Conservation (phyloP, 164 flowering plant species). For the Stephania cephalantha region DNA sequence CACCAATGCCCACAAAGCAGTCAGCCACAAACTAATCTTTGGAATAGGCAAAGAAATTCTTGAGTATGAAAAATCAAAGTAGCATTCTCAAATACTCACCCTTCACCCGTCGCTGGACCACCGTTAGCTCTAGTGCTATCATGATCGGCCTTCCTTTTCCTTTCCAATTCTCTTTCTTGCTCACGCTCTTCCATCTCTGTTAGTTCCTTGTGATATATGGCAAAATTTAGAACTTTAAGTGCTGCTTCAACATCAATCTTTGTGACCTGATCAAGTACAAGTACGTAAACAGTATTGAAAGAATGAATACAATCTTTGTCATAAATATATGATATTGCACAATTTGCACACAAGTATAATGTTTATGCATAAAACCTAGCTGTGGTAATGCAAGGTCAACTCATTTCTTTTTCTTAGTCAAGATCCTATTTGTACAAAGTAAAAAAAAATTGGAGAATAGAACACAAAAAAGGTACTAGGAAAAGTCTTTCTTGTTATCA, state of each 20-base stretch:
- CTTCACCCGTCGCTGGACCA: conserved; percentile 21
- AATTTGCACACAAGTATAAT: not conserved
- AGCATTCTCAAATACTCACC: conserved; percentile 30
- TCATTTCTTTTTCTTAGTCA: not conserved
- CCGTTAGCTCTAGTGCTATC: conserved; percentile 19
- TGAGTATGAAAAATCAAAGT: not conserved
- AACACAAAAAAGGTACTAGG: not conserved
- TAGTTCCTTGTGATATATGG: conserved; percentile 91
- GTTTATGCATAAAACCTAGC: not conserved
- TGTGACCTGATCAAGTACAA: conserved; percentile 43
- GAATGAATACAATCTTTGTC: not conserved
- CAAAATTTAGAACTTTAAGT: conserved; percentile 86
- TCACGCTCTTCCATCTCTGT: conserved; percentile 96
- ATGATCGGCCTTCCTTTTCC: conserved; percentile 47
- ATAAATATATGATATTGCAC: not conserved
- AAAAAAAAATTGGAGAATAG: not conserved
- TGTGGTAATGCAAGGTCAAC: conserved; percentile 1
- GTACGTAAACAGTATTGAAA: not conserved
- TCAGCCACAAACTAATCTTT: not conserved
- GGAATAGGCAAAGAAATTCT: not conserved
- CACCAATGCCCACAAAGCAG: not conserved
- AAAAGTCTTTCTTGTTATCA: not conserved
- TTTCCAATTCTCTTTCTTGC: conserved; percentile 54
- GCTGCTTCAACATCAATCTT: conserved; percentile 93
- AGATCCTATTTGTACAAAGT: not conserved